These are phyloP conservation scores for Ascochyta koolunga DNA, from an alignment of 2,329 filamentous ascomycete species.

Conservation along the genomic window DNA sequence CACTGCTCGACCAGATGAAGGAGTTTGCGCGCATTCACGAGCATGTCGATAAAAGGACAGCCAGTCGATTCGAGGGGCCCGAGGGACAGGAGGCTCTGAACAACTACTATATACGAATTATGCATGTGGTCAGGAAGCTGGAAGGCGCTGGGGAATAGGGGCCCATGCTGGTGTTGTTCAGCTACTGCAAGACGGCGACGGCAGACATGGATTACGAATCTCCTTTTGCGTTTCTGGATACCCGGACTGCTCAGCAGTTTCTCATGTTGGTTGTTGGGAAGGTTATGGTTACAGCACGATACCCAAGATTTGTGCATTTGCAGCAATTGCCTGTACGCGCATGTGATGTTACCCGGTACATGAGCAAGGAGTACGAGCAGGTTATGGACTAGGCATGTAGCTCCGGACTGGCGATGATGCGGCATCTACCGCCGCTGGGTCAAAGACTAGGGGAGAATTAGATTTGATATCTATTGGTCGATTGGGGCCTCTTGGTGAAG, in stretches of 20 bases:
- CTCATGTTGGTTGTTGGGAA: slow-evolving; percentile 11
- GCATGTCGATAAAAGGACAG: slow-evolving; percentile 57
- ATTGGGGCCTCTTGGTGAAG: neutral
- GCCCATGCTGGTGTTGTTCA: neutral
- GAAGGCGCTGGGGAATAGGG: slow-evolving; percentile 29
- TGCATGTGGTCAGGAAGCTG: slow-evolving; percentile 58
- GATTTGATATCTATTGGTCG: neutral
- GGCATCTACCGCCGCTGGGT: neutral
- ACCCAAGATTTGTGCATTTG: slow-evolving; percentile 16
- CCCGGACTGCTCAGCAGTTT: neutral
- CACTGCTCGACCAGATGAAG: slow-evolving; percentile 63
- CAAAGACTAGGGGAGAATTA: neutral
- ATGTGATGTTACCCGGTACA: neutral
- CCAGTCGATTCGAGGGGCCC: slow-evolving; percentile 50
- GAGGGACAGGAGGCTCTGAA: slow-evolving; percentile 54
- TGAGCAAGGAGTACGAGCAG: neutral
- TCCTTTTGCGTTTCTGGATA: slow-evolving; percentile 14
- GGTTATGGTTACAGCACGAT: slow-evolving; percentile 21
- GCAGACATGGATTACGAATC: slow-evolving; percentile 4
- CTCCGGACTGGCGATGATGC: neutral
- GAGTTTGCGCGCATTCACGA: slow-evolving; percentile 68
- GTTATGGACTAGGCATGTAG: neutral
- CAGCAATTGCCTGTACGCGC: slow-evolving; percentile 7
- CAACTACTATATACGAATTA: slow-evolving; percentile 61
- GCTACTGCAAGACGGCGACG: neutral